Evolutionary conservation across 2,329 filamentous ascomycete species (phyloP).

Genomic region (Lachnellula arida): DNA sequence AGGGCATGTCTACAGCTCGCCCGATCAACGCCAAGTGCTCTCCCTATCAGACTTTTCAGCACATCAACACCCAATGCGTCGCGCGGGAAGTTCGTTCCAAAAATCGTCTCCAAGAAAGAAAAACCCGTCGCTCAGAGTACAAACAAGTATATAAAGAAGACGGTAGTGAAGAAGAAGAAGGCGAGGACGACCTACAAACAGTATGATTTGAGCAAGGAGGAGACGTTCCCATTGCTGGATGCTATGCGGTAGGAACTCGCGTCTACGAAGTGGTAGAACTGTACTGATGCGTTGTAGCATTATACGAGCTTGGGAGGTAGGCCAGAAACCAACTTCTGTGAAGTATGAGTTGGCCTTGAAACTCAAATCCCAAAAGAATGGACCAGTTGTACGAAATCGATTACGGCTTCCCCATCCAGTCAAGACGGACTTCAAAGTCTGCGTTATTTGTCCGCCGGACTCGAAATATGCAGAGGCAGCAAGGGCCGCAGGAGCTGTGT

Average conservation of each 20-base stretch:
- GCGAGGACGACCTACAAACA: conserved; percentile 30
- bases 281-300: conserved; percentile 52
- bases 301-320: conserved; percentile 88
- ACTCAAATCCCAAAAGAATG: conserved; percentile 78
- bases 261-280: conserved; percentile 19
- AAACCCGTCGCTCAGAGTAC: conserved; percentile 9
- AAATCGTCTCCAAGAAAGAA: conserved; percentile 22
- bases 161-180: conserved; percentile 30
- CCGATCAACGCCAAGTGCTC: conserved; percentile 8
- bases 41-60: conserved; percentile 19
- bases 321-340: conserved; percentile 62
- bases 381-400: conserved; percentile 80
- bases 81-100: conserved; percentile 11
- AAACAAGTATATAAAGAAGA: conserved; percentile 31
- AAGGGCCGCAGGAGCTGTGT: conserved; percentile 68
- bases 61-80: conserved; percentile 17
- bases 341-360: conserved; percentile 91
- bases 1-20: conserved; percentile 22
- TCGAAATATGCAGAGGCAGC: conserved; percentile 72
- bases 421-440: conserved; percentile 82
- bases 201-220: conserved; percentile 34
- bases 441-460: conserved; percentile 83
- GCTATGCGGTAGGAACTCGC: conserved; percentile 69
- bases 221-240: conserved; percentile 80
- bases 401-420: conserved; percentile 86